Conservation (phyloP, 768 basidiomycete genomes). For the Amanita inopinata region DNA sequence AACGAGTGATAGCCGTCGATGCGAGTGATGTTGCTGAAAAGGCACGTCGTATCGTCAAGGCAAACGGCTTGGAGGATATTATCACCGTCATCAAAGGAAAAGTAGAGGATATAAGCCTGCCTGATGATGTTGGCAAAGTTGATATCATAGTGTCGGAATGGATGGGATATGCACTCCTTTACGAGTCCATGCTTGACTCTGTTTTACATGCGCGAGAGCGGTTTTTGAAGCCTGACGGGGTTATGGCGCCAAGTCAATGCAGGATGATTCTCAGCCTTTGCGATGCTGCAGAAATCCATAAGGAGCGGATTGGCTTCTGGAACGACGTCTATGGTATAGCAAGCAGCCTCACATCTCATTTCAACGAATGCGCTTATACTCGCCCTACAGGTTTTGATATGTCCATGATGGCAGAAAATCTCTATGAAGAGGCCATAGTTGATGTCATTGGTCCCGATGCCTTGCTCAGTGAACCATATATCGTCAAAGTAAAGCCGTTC, state of each 20-base stretch:
- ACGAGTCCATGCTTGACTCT: constrained; percentile 97
- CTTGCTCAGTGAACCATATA: constrained; percentile 50
- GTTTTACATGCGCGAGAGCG: constrained; percentile 83
- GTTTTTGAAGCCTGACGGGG: constrained; percentile 65
- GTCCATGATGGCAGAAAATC: constrained; percentile 64
- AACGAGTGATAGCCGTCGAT: constrained; percentile 85
- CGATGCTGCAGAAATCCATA: constrained; percentile 63
- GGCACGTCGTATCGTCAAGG: constrained; percentile 68
- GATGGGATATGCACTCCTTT: constrained; percentile 91
- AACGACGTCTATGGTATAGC: constrained; percentile 78
- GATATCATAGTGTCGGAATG: constrained; percentile 97
- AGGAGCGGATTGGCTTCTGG: constrained; percentile 88
- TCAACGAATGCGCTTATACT: not conserved
- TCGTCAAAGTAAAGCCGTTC: constrained; percentile 51
- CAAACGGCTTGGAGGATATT: constrained; percentile 59
- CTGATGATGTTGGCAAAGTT: constrained; percentile 63
- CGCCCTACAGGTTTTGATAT: constrained; percentile 72
- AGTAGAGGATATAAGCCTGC: constrained; percentile 78
- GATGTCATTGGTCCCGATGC: constrained; percentile 66
- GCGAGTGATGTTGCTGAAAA: constrained; percentile 77
- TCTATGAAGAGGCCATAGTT: constrained; percentile 76
- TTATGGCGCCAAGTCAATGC: constrained; percentile 89
- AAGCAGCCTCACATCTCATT: not conserved
- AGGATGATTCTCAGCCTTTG: constrained; percentile 79
- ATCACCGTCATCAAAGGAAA: constrained; percentile 89